Percentiles rank a stretch among this genome's conserved stretches.
phyloP scores from a whole-genome alignment of 176 grass and related monocot species.

The Paspalum vaginatum region DNA sequence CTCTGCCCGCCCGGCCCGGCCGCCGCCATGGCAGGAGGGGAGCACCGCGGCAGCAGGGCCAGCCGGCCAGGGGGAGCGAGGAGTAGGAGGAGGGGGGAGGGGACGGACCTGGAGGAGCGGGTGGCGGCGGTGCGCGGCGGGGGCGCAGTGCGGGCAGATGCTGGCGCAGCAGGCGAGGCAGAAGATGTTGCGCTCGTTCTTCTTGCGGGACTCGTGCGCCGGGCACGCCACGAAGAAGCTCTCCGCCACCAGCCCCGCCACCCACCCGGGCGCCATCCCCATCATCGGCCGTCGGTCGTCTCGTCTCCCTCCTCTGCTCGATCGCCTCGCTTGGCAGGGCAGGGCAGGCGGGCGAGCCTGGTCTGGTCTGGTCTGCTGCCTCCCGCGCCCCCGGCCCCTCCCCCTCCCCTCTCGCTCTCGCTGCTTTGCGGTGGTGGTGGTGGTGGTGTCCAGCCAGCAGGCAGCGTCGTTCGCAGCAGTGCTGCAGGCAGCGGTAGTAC shows the following conservation, averaged over 20 bases:
- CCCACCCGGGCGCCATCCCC: constrained; percentile 74
- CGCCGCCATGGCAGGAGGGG: neutral
- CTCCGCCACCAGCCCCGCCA: constrained; percentile 69
- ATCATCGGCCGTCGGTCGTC: neutral
- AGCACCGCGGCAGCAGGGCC: no score
- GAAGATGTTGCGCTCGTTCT: constrained; percentile 98
- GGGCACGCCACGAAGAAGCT: constrained; percentile 81
- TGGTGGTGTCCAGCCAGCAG: neutral
- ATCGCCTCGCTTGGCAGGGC: constrained; percentile 28
- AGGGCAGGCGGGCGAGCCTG: neutral
- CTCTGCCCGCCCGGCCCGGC: no score
- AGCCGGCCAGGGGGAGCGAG: no score
- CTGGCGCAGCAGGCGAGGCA: constrained; percentile 84
- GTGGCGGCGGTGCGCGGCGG: constrained; percentile 59
- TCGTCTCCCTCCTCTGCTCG: neutral
- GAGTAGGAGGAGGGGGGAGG: fast-evolving
- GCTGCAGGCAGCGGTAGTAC: neutral
- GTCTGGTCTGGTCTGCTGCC: neutral
- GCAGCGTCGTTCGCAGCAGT: no score
- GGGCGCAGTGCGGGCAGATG: constrained; percentile 79
- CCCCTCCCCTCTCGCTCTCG: neutral
- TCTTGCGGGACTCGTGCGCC: constrained; percentile 64
- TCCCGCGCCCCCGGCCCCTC: neutral
- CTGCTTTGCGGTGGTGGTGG: constrained; percentile 3
- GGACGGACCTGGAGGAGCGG: constrained; percentile 68